Percentiles rank a stretch among this genome's conserved stretches.
phyloP scores from a whole-genome alignment of 176 grass and related monocot genomes.

The sorghum (Sorghum bicolor) region DNA sequence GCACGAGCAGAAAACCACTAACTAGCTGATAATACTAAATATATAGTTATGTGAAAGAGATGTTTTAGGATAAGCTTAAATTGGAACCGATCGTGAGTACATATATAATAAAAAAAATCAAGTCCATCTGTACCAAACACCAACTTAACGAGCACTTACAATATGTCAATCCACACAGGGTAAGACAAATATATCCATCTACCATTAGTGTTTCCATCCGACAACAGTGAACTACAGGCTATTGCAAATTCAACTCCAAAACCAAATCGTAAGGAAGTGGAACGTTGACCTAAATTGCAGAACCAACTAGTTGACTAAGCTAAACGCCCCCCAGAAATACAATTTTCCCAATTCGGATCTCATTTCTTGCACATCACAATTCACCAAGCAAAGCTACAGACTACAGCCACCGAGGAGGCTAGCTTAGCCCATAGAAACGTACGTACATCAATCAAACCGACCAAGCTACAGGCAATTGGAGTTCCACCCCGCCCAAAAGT shows the following conservation, averaged over 20 bases:
- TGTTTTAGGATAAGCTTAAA: neutral
- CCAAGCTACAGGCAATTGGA: neutral
- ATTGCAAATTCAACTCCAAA: neutral
- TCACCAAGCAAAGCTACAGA: neutral
- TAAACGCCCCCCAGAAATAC: neutral
- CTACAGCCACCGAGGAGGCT: neutral
- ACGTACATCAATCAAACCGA: neutral
- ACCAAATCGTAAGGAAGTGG: neutral
- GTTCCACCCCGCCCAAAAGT: neutral
- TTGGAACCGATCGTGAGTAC: neutral
- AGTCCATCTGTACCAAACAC: neutral
- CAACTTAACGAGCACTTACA: neutral
- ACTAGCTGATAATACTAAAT: neutral
- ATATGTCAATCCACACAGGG: neutral
- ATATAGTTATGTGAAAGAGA: neutral
- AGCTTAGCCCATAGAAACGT: neutral
- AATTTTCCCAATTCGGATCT: neutral
- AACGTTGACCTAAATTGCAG: neutral
- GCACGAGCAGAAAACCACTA: neutral
- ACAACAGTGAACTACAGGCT: neutral
- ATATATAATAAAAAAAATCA: neutral
- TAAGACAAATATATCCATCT: neutral
- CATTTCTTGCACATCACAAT: neutral
- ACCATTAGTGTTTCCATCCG: neutral
- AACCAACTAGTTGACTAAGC: neutral